Evolutionary conservation across 2,329 filamentous ascomycete species (phyloP), one percentile per base, ranked within the genome.

Genomic region (Cucurbitaria berberidis): DNA sequence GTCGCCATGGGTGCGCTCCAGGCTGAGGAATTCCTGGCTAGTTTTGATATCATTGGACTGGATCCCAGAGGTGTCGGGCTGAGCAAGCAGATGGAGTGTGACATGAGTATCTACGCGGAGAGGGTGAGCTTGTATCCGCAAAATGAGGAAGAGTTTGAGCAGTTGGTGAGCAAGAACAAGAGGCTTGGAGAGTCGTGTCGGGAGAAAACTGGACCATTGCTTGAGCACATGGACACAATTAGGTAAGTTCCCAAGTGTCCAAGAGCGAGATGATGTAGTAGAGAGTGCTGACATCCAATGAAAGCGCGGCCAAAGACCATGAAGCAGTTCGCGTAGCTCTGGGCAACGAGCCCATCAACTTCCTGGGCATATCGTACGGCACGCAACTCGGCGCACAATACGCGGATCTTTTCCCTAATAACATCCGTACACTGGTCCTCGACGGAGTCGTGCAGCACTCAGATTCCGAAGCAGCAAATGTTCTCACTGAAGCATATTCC

Each of bases 401-500:
- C 56, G 78, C 78, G 0, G 67, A 76, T 51, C 67, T 80, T 1
- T 81, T 73, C 56, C 79, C 79, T 3, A 54, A 77, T 15, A 75
- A 74, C 29, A 69, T 80, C 45, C 63, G 78, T 7, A 66, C 74
- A 3, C 69, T 81, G 55, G 74, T 70, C 0, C 68, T 81, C n/a
- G 79, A 81, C 63, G 78, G 78, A 16, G 73, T 75, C 35, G 48
- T 79, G 32, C 77, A 80, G 58, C 78, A 78, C 59, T 73, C 73
- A 3, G 70, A 73, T 40, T 54, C 65, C 26, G 73, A 76, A 51
- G 53, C 69, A 3, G 62, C 68, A 13, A 74, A 74, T 30, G 39
- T 78, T 1, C 59, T 73, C 2, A 72, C 68, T 32, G 76, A 79
- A 62, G 50, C 69, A 4, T 62, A 66, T 2, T 62, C 74, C 2